Evolutionary conservation across 2,329 filamentous ascomycete species (phyloP).

Genomic region (Chaetomium strumarium): DNA sequence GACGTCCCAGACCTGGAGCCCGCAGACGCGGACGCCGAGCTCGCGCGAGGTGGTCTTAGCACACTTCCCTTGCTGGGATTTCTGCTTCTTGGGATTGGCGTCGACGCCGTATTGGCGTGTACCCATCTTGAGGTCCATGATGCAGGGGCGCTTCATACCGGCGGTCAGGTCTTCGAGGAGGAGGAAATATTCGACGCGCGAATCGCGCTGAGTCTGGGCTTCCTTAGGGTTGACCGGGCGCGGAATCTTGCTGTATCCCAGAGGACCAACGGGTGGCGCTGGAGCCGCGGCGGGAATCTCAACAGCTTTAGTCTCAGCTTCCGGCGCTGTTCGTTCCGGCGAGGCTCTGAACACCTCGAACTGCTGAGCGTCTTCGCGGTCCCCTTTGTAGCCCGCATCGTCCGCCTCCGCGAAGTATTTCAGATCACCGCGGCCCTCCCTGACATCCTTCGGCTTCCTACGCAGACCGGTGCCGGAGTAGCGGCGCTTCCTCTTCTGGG

Average conservation of each 20-base stretch:
- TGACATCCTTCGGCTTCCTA: constrained; percentile 65
- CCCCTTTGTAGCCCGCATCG: constrained; percentile 71
- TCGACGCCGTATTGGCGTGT: constrained; percentile 95
- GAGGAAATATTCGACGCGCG: constrained; percentile 84
- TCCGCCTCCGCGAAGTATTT: constrained; percentile 88
- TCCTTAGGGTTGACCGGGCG: constrained; percentile 72
- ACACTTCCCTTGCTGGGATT: constrained; percentile 89
- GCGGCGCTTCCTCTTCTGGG: constrained; percentile 56
- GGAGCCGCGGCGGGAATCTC: neutral
- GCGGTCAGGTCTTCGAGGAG: constrained; percentile 91
- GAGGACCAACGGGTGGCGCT: constrained; percentile 28
- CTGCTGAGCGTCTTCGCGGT: constrained; percentile 43
- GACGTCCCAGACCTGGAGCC: constrained; percentile 92
- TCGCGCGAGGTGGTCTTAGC: constrained; percentile 85
- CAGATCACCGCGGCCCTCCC: constrained; percentile 66
- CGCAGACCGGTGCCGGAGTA: constrained; percentile 84
- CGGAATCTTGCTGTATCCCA: constrained; percentile 41
- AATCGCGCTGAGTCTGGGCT: constrained; percentile 57
- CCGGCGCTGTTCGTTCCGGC: neutral
- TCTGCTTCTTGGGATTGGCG: constrained; percentile 83
- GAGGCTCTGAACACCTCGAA: constrained; percentile 10
- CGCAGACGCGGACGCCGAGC: constrained; percentile 88
- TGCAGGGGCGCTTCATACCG: constrained; percentile 93
- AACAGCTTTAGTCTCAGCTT: neutral
- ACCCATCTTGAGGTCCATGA: constrained; percentile 98